A percentile compares a stretch with the other conserved stretches of the same genome.
Conservation (phyloP, 169 alveolate genomes). For the Cryptosporidium tyzzeri region DNA sequence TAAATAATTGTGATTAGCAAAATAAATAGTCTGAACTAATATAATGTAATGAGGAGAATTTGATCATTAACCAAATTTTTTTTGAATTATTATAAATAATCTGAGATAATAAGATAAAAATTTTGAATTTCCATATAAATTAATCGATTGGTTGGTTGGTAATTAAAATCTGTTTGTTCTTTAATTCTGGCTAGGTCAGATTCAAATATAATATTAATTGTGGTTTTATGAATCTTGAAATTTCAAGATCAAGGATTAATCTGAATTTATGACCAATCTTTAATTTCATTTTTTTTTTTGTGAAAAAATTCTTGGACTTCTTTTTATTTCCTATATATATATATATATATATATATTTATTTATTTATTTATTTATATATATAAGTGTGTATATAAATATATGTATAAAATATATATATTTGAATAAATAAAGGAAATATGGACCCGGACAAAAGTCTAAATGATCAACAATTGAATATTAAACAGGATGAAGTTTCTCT, state of each 20-base stretch:
- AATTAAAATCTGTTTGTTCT: not conserved
- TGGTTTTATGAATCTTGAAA: not conserved
- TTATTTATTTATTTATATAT: too few relatives aligned
- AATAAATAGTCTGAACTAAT: not conserved
- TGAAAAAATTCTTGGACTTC: not conserved
- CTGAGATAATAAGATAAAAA: not conserved
- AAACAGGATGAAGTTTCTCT: not conserved
- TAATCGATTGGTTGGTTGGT: not conserved
- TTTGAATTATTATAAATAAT: not conserved
- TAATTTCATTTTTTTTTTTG: not conserved
- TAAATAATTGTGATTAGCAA: not conserved
- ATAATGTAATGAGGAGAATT: not conserved
- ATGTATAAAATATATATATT: not conserved
- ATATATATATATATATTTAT: too few relatives aligned
- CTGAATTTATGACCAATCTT: not conserved
- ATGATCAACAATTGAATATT: not conserved
- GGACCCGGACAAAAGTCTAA: not conserved
- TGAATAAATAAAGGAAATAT: not conserved
- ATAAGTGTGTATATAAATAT: too few relatives aligned
- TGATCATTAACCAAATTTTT: not conserved
- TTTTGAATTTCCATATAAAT: not conserved
- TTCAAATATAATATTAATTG: not conserved
- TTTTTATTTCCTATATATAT: not conserved
- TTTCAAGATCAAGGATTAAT: slow-evolving; percentile 4
- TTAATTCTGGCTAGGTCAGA: not conserved